These are phyloP conservation scores for Nicotiana undulata DNA, from an alignment of 257 asterid species.

Conservation along the genomic window DNA sequence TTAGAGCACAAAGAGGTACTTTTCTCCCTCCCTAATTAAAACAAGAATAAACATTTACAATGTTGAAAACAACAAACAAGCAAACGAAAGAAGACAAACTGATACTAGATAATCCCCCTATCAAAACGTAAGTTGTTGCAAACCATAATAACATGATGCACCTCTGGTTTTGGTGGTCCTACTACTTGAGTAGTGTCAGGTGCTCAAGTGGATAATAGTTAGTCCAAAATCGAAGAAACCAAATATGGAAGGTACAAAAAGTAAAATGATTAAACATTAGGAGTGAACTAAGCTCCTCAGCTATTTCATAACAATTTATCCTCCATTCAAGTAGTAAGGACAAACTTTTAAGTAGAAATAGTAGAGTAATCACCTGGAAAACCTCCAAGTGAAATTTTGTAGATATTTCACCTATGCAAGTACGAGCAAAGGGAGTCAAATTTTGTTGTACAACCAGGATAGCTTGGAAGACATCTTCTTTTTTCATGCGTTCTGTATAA, in stretches of 20 bases:
- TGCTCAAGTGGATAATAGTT: background rate
- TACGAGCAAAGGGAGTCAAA: conserved; percentile 65
- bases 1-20: no score
- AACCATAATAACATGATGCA: background rate
- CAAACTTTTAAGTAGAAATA: background rate
- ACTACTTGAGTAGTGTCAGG: background rate
- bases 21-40: no score
- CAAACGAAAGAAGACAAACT: background rate
- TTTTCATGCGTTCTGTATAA: conserved; percentile 72
- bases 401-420: conserved; percentile 63
- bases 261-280: background rate
- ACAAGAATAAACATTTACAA: no score
- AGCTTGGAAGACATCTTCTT: conserved; percentile 61
- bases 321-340: background rate
- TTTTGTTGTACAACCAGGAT: conserved; percentile 79
- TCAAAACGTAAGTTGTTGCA: background rate
- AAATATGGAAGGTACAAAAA: background rate
- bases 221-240: background rate
- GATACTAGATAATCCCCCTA: background rate
- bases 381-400: conserved; percentile 74
- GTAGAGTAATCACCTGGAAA: conserved; percentile 48
- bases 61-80: no score
- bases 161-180: background rate
- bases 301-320: background rate
- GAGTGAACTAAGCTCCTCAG: background rate